Conservation (phyloP, 2,329 filamentous ascomycete genomes). For the Xylariales sp. region DNA sequence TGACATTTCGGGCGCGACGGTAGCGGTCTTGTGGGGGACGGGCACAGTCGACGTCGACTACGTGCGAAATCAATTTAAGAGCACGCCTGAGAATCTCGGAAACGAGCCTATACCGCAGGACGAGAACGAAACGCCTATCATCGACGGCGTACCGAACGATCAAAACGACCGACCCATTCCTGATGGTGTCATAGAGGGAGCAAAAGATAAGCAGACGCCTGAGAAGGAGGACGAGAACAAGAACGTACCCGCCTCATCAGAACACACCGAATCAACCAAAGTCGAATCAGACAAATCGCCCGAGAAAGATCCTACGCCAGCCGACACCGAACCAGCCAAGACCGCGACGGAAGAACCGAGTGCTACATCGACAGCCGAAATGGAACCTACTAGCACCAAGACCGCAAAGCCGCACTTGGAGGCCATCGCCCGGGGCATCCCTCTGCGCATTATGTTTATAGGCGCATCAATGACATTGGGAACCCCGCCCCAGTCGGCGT, state of each 20-base stretch:
- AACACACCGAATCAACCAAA: background rate
- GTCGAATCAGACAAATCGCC: slow-evolving; percentile 13
- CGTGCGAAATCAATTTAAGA: slow-evolving; percentile 33
- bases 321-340: background rate
- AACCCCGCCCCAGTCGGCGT: slow-evolving; percentile 36
- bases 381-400: slow-evolving; percentile 11
- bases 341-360: slow-evolving; percentile 2
- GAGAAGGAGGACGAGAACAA: slow-evolving; percentile 1
- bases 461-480: slow-evolving; percentile 42
- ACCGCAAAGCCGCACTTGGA: slow-evolving; percentile 8
- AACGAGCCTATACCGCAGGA: slow-evolving; percentile 33
- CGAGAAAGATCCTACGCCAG: slow-evolving; percentile 3
- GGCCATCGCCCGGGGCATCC: slow-evolving; percentile 37
- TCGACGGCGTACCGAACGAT: slow-evolving; percentile 38
- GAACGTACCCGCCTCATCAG: background rate
- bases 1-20: slow-evolving; percentile 5
- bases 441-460: slow-evolving; percentile 42
- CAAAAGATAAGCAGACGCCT: slow-evolving; percentile 3
- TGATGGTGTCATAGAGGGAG: slow-evolving; percentile 33
- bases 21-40: slow-evolving; percentile 37
- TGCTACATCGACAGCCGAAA: slow-evolving; percentile 4
- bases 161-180: slow-evolving; percentile 36
- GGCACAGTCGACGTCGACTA: slow-evolving; percentile 38
- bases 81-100: slow-evolving; percentile 6
- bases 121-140: slow-evolving; percentile 31